phyloP scores from a whole-genome alignment of 139 green algal species.

The Choricystis sp. region DNA sequence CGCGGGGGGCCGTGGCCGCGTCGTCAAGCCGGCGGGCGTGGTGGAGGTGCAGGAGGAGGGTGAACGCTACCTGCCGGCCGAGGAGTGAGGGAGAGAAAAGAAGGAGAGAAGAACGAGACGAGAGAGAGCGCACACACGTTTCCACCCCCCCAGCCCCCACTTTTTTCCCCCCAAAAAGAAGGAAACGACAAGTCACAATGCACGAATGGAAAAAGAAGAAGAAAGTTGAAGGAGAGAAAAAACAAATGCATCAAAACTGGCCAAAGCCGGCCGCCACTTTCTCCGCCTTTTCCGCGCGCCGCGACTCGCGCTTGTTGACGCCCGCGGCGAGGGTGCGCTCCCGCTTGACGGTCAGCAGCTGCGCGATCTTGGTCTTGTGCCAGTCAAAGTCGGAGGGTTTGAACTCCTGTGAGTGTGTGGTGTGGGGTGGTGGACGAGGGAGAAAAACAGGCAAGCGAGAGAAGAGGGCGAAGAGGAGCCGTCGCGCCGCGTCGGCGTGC shows the following conservation, averaged over 20 bases:
- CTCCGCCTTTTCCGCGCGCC: neutral
- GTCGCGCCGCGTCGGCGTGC: too few species aligned
- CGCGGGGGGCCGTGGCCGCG: too few species aligned
- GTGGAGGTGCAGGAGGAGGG: too few species aligned
- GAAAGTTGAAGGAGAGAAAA: too few species aligned
- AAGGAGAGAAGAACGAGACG: neutral
- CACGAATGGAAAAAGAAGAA: too few species aligned
- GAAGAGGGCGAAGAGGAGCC: too few species aligned
- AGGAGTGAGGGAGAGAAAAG: neutral
- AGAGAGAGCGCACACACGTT: neutral
- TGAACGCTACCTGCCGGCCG: too few species aligned
- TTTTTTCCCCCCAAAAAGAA: neutral
- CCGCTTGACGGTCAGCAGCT: constrained; percentile 6
- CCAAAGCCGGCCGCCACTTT: too few species aligned
- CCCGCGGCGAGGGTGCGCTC: neutral
- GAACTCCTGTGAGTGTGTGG: neutral
- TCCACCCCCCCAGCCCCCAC: neutral
- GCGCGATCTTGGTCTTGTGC: constrained; percentile 2
- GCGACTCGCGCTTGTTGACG: constrained; percentile 2
- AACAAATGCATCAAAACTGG: too few species aligned
- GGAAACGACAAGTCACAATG: too few species aligned
- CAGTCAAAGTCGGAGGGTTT: constrained; percentile 3
- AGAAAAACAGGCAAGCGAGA: neutral
- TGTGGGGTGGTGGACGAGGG: neutral
- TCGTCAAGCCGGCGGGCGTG: too few species aligned